Percentiles rank a stretch among this genome's conserved stretches.
These are phyloP conservation scores for Trypanosomatidae sp. DNA, from an alignment of 208 protist species.

Conservation along the genomic window DNA sequence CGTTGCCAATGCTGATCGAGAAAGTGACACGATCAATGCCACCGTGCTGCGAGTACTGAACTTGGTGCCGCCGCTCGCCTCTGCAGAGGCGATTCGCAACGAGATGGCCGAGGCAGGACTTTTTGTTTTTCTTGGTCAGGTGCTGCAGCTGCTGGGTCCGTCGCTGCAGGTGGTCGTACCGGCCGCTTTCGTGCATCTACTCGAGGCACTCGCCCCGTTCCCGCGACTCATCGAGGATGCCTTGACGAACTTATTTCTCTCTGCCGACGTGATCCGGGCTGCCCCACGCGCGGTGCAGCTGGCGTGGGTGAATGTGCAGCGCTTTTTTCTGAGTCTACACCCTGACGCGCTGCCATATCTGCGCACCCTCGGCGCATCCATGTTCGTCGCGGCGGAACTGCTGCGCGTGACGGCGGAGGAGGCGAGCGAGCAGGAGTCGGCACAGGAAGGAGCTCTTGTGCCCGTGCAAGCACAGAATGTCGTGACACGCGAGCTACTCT, in stretches of 20 bases:
- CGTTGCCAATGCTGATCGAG: neutral
- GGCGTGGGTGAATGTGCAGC: constrained; percentile 52
- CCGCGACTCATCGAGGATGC: constrained; percentile 63
- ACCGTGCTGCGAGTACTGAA: constrained; percentile 55
- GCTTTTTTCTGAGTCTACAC: constrained; percentile 26
- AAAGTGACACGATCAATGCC: constrained; percentile 16
- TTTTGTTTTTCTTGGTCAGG: constrained; percentile 65
- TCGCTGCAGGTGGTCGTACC: constrained; percentile 35
- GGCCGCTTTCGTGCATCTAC: constrained; percentile 51
- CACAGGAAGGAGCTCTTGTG: neutral
- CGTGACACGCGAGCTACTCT: neutral
- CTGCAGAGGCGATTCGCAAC: constrained; percentile 60
- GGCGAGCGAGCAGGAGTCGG: neutral
- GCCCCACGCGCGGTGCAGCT: constrained; percentile 51
- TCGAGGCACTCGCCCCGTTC: constrained; percentile 36
- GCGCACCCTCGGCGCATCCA: constrained; percentile 50
- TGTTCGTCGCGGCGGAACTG: constrained; percentile 59
- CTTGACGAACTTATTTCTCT: constrained; percentile 79
- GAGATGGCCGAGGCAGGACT: constrained; percentile 59
- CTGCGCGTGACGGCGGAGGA: constrained; percentile 28
- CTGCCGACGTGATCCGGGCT: constrained; percentile 59
- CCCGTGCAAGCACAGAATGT: neutral
- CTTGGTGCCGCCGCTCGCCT: constrained; percentile 50
- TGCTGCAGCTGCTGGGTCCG: constrained; percentile 58
- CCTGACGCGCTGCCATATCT: constrained; percentile 37